Evolutionary conservation across 192 early-diverging fungal genomes (phyloP).

Genomic region (Podila horticola): DNA sequence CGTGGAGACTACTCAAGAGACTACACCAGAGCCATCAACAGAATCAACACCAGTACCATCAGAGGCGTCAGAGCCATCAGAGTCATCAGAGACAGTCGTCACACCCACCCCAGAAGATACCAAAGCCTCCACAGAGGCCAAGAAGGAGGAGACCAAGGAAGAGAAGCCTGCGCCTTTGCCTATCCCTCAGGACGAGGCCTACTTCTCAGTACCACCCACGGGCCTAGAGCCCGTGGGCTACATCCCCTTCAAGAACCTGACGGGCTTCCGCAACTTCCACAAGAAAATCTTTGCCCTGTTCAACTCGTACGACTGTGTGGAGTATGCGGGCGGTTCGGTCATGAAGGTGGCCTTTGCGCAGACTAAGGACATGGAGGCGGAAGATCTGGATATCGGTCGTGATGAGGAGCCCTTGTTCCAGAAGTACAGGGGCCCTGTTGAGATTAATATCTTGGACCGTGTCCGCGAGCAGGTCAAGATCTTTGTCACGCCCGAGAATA

Average conservation of each 20-base stretch:
- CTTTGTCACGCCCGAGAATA: constrained; percentile 31
- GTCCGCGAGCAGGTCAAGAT: constrained; percentile 45
- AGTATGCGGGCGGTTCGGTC: constrained; percentile 54
- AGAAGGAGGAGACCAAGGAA: constrained; percentile 9
- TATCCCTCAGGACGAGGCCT: constrained; percentile 44
- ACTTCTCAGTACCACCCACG: constrained; percentile 48
- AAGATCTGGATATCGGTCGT: constrained; percentile 50
- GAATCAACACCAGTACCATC: constrained; percentile 7
- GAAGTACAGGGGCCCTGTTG: constrained; percentile 46
- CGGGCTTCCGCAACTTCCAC: constrained; percentile 53
- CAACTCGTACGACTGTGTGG: constrained; percentile 57
- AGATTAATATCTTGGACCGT: constrained; percentile 31
- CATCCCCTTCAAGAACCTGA: constrained; percentile 42
- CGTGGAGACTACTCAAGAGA: constrained; percentile 11
- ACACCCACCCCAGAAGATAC: constrained; percentile 2
- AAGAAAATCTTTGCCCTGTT: constrained; percentile 54
- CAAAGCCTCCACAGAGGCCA: constrained; percentile 4
- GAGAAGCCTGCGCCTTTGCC: constrained; percentile 15
- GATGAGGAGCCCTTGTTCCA: constrained; percentile 54
- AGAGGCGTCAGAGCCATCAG: constrained; percentile 23
- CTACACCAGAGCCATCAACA: background rate
- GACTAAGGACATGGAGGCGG: constrained; percentile 51
- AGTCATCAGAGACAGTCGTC: constrained; percentile 5
- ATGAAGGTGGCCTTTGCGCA: constrained; percentile 69
- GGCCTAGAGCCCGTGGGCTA: constrained; percentile 44